Evolutionary conservation across 768 basidiomycete species (phyloP).

Genomic region (Suillus fuscotomentosus): DNA sequence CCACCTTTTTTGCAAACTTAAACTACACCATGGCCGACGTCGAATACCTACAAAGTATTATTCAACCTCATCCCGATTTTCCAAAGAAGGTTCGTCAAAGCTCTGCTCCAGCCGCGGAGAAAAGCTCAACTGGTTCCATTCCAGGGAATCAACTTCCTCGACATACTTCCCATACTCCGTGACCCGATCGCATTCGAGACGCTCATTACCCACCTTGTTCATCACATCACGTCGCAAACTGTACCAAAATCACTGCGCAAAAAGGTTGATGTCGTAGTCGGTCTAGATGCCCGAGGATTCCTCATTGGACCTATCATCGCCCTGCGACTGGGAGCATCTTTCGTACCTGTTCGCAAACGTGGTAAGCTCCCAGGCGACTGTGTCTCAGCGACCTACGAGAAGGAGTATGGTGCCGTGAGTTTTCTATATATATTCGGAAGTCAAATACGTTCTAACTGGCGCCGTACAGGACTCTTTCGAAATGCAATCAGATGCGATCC

Average conservation of each 20-base stretch:
- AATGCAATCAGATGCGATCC: slow-evolving; percentile 87
- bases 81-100: slow-evolving; percentile 74
- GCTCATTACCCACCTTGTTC: slow-evolving; percentile 82
- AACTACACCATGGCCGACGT: slow-evolving; percentile 65
- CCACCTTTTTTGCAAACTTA: background rate
- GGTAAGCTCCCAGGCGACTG: slow-evolving; percentile 94
- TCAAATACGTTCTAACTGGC: slow-evolving; percentile 6
- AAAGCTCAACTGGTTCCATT: background rate
- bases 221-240: slow-evolving; percentile 82
- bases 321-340: slow-evolving; percentile 85
- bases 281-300: slow-evolving; percentile 95
- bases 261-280: slow-evolving; percentile 91
- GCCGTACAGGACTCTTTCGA: slow-evolving; percentile 84
- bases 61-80: slow-evolving; percentile 71
- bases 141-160: slow-evolving; percentile 89
- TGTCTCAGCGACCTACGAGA: slow-evolving; percentile 73
- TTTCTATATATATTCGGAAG: background rate
- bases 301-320: slow-evolving; percentile 93
- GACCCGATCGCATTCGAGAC: slow-evolving; percentile 87
- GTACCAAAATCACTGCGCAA: slow-evolving; percentile 55
- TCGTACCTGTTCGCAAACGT: slow-evolving; percentile 91
- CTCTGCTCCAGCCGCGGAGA: background rate
- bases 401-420: slow-evolving; percentile 89
- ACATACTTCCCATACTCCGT: slow-evolving; percentile 91
- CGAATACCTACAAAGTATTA: slow-evolving; percentile 59